Evolutionary conservation across 805 yeast genomes (phyloP), one percentile per base, ranked within the genome.

Genomic region (Sugiyamaella boreocaroliniensis): DNA sequence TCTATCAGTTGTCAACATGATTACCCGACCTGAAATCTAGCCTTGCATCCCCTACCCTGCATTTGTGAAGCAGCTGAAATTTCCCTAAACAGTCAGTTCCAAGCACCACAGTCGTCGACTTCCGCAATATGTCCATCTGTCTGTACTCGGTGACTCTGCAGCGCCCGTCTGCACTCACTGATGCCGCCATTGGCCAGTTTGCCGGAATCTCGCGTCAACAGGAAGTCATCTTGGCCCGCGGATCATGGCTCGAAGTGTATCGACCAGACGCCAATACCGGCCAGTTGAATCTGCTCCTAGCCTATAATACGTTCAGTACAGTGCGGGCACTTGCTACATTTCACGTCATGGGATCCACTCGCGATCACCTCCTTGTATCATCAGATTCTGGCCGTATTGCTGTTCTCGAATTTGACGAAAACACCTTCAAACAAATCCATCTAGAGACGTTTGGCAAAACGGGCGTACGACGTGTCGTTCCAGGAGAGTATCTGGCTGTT

Each of bases 331-430:
- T 87, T 10, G 71, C 71, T 5, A 71, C 77, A 20, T 68, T 88
- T 51, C 75, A 80, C 18, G 64, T 77, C 10, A 72, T 79, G 0
- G 88, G 85, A 0, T 64, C 80, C 0, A 64, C 72, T 0, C 73
- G 71, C 50, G 93, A 88, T 57, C 71, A 71, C 26, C 55, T 90
- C n/a, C 76, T 83, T 6, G 64, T 88, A 2, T 78, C 92, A 0
- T 81, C 93, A 0, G 97, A 90, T 62, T 78, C 95, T 1, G 97
- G 97, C 0, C 80, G 80, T 54, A 56, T 89, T 18, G 71, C 80
- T 0, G 63, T 86, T 0, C 67, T 82, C 10, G 77, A 80, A 51
- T 75, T 77, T 53, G 67, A 74, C 34, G 61, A 71, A n/a, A 58
- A 63, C 19, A 65, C 61, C 47, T 80, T 82, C 52, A 69, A 63